Evolutionary conservation across 2,329 filamentous ascomycete species (phyloP).

Genomic region (Cadophora luteo-olivacea): DNA sequence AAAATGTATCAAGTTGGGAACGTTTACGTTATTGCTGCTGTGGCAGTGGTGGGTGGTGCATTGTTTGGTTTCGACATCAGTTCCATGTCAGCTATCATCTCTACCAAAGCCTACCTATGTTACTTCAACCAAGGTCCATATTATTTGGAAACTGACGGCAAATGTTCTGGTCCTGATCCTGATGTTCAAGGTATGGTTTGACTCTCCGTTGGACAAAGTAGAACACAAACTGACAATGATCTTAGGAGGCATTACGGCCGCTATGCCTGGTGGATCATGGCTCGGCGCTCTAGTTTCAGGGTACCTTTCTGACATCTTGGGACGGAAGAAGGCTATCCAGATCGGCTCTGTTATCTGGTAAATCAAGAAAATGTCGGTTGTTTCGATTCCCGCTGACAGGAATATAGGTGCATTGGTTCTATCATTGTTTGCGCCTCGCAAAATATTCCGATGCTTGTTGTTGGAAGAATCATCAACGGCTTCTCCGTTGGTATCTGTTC

Average conservation of each 20-base stretch:
- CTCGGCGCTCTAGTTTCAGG: constrained; percentile 51
- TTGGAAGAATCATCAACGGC: constrained; percentile 66
- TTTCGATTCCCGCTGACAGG: background rate
- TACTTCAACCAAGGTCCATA: background rate
- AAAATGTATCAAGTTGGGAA: background rate
- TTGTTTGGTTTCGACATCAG: background rate
- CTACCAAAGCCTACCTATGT: background rate
- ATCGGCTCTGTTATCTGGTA: constrained; percentile 54
- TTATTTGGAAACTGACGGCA: background rate
- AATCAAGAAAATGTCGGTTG: constrained; percentile 9
- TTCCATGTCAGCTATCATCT: background rate
- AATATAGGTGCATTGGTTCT: constrained; percentile 61
- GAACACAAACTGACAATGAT: background rate
- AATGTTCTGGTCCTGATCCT: background rate
- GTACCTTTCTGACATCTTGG: constrained; percentile 61
- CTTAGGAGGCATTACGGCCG: background rate
- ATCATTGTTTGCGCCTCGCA: constrained; percentile 64
- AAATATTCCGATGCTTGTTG: constrained; percentile 59
- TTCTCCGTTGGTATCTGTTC: constrained; percentile 67
- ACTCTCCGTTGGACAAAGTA: background rate
- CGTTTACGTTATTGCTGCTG: background rate
- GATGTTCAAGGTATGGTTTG: background rate
- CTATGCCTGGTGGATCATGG: background rate
- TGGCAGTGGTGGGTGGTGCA: background rate
- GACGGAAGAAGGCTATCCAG: constrained; percentile 56